phyloP scores from a whole-genome alignment of 139 green algal genomes.

The Micromonas commoda region DNA sequence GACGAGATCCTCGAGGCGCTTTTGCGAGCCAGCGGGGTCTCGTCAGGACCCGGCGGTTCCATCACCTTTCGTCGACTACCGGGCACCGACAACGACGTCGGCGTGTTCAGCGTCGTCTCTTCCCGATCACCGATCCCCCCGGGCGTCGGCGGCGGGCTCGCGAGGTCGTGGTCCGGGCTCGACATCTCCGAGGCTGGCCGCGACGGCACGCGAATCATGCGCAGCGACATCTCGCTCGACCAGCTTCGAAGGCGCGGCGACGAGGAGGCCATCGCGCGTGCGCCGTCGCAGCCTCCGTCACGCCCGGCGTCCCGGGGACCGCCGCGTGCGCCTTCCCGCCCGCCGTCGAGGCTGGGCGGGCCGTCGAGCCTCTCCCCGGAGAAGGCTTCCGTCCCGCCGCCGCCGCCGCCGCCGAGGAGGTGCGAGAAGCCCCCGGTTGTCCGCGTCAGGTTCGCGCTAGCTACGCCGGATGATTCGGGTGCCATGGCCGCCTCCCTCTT shows the following conservation, averaged over 20 bases:
- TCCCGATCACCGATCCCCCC: background rate
- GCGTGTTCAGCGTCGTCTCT: background rate
- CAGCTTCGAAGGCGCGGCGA: background rate
- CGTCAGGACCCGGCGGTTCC: no score
- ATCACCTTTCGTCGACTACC: background rate
- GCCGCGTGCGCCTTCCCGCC: no score
- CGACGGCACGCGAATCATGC: background rate
- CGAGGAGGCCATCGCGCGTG: no score
- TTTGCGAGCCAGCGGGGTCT: background rate
- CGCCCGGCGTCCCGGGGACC: no score
- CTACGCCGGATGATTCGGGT: background rate
- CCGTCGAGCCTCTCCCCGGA: no score
- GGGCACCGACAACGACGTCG: background rate
- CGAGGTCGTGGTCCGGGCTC: background rate
- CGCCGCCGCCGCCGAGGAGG: no score
- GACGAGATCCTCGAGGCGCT: background rate
- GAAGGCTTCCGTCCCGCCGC: no score
- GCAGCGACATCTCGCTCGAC: background rate
- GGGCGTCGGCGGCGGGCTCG: background rate
- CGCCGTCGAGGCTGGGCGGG: no score
- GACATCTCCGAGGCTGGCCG: background rate
- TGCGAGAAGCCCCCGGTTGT: background rate
- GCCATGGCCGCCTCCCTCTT: background rate
- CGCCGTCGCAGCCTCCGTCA: no score
- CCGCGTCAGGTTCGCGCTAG: background rate